Evolutionary conservation across 2,329 filamentous ascomycete species (phyloP).

Genomic region (Diaporthe longicolla): DNA sequence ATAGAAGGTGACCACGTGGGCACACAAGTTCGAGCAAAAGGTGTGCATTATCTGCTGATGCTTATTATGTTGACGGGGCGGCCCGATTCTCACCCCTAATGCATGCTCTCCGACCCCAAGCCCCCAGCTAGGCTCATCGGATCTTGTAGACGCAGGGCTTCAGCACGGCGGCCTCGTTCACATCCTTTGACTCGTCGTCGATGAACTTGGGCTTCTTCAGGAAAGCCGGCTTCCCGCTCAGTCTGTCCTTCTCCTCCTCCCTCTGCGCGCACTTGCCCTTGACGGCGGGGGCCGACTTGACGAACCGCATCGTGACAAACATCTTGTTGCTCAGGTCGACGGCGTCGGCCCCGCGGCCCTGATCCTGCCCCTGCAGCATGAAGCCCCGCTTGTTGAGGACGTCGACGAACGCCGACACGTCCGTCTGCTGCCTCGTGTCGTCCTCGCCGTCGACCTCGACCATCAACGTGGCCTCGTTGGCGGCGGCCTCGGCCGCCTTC

Average conservation of each 20-base stretch:
- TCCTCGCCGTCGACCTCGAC: conserved; percentile 80
- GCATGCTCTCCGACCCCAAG: neutral
- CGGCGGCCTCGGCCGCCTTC: conserved; percentile 63
- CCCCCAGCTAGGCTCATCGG: conserved; percentile 63
- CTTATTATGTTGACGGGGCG: neutral
- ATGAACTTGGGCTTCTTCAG: conserved; percentile 68
- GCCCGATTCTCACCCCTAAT: neutral
- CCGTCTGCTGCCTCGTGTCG: conserved; percentile 79
- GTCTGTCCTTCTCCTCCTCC: conserved; percentile 62
- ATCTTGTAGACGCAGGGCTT: conserved; percentile 98
- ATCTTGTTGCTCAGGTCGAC: conserved; percentile 94
- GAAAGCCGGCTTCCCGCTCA: conserved; percentile 43
- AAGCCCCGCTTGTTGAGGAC: conserved; percentile 87
- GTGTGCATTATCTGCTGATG: conserved; percentile 8
- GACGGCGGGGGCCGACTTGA: conserved; percentile 82
- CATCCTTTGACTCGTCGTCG: conserved; percentile 72
- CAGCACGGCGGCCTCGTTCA: conserved; percentile 76
- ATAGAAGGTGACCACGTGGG: conserved; percentile 30
- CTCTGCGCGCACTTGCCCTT: conserved; percentile 81
- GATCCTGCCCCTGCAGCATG: conserved; percentile 78
- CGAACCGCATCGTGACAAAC: conserved; percentile 98
- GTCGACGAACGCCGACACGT: conserved; percentile 88
- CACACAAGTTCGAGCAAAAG: neutral
- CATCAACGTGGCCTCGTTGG: conserved; percentile 70
- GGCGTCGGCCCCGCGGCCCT: conserved; percentile 70